Conservation (phyloP, 805 yeast species). For the Nematodospora valgi region DNA sequence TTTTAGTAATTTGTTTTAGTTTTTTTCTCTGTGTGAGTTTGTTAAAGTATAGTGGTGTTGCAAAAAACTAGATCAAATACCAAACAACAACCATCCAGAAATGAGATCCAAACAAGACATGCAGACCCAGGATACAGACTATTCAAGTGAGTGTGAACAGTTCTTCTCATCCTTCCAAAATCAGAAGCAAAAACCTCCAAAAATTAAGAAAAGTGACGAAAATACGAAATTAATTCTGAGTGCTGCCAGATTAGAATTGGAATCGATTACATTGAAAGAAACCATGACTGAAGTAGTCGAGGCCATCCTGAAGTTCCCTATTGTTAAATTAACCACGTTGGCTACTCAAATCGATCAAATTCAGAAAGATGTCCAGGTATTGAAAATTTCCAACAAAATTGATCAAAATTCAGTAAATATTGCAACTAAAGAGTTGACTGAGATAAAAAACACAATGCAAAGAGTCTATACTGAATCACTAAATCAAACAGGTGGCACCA, state of each 20-base stretch:
- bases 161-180: conserved; percentile 4
- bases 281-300: conserved; percentile 8
- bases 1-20: not conserved
- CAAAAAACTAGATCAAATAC: conserved; percentile 1
- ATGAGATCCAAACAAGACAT: not conserved
- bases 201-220: not conserved
- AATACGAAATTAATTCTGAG: conserved; percentile 16
- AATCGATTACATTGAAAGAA: conserved; percentile 23
- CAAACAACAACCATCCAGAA: not conserved
- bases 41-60: not conserved
- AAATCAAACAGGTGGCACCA: not conserved
- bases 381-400: not conserved
- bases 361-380: not conserved
- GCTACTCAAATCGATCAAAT: conserved; percentile 2
- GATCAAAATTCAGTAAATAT: not conserved
- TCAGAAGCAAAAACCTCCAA: conserved; percentile 1
- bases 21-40: conserved; percentile 1
- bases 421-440: not conserved
- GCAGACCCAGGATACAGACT: conserved; percentile 16
- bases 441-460: not conserved
- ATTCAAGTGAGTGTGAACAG: conserved; percentile 19
- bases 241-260: conserved; percentile 31
- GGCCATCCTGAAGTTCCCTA: conserved; percentile 1
- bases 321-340: not conserved
- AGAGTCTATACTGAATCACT: not conserved